Conservation (phyloP, 2,329 filamentous ascomycete genomes). For the Sclerotinia borealis region DNA sequence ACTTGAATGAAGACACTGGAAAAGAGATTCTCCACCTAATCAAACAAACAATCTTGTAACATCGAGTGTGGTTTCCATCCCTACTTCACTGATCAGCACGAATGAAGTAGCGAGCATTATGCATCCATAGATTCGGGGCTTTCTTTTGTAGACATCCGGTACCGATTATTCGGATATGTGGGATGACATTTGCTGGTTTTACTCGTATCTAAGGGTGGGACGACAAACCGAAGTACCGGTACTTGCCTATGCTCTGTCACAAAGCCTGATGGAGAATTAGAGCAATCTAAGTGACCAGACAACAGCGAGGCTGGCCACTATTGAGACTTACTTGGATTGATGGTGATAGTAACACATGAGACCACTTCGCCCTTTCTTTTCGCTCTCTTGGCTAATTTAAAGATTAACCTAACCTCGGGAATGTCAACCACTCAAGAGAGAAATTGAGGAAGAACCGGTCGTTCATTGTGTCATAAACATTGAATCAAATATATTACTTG, state of each 20-base stretch:
- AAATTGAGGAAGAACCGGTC: neutral
- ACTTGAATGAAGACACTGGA: neutral
- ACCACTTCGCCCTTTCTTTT: neutral
- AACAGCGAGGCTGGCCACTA: neutral
- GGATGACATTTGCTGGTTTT: no score
- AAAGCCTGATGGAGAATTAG: neutral
- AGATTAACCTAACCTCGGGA: neutral
- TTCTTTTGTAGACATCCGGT: neutral
- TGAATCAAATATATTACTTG: neutral
- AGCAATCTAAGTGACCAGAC: neutral
- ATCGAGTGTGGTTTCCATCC: neutral
- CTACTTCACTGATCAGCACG: neutral
- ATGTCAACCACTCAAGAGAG: neutral
- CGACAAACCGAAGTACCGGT: neutral
- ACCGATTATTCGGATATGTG: slow-evolving; percentile 2
- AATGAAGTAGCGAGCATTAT: neutral
- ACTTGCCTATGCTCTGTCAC: neutral
- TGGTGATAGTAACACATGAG: neutral
- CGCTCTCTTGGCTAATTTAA: neutral
- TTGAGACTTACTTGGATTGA: neutral
- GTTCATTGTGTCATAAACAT: neutral
- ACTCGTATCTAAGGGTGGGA: neutral
- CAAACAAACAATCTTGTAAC: neutral
- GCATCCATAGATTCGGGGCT: slow-evolving; percentile 1
- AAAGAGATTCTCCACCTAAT: neutral